A percentile compares a stretch with the other conserved stretches of the same genome.
These are phyloP conservation scores for Isatis tinctoria DNA, from an alignment of 345 rosid species.

Conservation along the genomic window DNA sequence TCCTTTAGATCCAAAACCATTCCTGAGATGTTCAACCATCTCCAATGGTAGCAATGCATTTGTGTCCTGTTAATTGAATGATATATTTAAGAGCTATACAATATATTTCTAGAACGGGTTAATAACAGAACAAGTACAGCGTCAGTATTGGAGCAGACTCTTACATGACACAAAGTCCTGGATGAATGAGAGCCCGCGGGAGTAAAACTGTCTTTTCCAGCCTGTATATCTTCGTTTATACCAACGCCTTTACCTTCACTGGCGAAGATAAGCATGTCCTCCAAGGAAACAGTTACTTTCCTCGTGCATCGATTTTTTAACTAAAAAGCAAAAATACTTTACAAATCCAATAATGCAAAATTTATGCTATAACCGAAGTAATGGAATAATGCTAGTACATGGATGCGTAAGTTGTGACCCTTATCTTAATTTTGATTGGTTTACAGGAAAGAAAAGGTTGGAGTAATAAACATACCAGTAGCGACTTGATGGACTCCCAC, in stretches of 20 bases:
- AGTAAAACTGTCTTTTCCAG: constrained; percentile 31
- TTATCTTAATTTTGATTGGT: not conserved
- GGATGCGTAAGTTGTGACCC: not conserved
- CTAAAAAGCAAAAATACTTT: constrained; percentile 36
- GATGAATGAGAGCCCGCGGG: constrained; percentile 37
- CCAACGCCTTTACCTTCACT: constrained; percentile 36
- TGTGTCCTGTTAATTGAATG: constrained; percentile 43
- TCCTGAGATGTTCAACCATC: constrained; percentile 84
- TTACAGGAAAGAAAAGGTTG: not conserved
- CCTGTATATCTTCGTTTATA: constrained; percentile 31
- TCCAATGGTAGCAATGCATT: constrained; percentile 56
- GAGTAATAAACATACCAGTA: constrained; percentile 45
- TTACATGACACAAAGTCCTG: constrained; percentile 51
- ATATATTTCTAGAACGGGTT: not conserved
- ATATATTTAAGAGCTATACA: not conserved
- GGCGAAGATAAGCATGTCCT: constrained; percentile 51
- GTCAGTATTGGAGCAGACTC: constrained; percentile 28
- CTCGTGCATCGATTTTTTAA: constrained; percentile 37
- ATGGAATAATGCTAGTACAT: not conserved
- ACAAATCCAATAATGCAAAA: not conserved
- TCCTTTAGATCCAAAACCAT: constrained; percentile 67
- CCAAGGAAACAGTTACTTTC: constrained; percentile 41
- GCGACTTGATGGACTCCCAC: constrained; percentile 40
- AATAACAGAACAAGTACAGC: not conserved
- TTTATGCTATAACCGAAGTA: not conserved